Evolutionary conservation across 257 asterid species (phyloP).

Genomic region (Solanum pinnatisectum): DNA sequence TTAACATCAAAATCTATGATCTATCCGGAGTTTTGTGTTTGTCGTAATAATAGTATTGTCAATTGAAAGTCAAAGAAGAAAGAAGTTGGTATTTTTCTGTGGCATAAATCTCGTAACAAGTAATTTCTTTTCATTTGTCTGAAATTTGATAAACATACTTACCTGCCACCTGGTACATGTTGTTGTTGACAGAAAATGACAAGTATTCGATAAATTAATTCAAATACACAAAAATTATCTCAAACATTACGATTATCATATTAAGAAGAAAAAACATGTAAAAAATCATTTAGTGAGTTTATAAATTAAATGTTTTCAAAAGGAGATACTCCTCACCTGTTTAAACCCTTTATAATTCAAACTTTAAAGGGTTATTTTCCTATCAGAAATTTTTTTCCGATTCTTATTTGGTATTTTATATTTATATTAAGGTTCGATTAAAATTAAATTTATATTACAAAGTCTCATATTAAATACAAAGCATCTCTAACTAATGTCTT

Average conservation of each 20-base stretch:
- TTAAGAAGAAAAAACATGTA: neutral
- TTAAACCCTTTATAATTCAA: neutral
- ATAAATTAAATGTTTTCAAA: neutral
- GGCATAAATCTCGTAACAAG: neutral
- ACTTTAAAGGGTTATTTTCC: neutral
- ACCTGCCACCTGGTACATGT: neutral
- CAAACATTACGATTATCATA: neutral
- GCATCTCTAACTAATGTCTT: neutral
- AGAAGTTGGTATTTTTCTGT: neutral
- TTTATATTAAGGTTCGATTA: no score
- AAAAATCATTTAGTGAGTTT: neutral
- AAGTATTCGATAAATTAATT: neutral
- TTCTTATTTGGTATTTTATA: no score
- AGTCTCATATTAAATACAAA: neutral
- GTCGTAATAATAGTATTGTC: neutral
- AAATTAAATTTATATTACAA: no score
- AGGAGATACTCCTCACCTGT: neutral
- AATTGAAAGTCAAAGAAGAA: neutral
- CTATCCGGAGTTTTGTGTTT: neutral
- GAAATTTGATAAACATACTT: neutral
- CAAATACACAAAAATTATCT: neutral
- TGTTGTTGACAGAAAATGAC: neutral
- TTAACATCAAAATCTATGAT: neutral
- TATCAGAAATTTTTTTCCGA: fast-evolving
- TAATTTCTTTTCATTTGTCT: neutral